Percentiles rank a stretch among this genome's conserved stretches.
These are phyloP conservation scores for Angophora floribunda DNA, from an alignment of 345 rosid genomes.

Conservation along the genomic window DNA sequence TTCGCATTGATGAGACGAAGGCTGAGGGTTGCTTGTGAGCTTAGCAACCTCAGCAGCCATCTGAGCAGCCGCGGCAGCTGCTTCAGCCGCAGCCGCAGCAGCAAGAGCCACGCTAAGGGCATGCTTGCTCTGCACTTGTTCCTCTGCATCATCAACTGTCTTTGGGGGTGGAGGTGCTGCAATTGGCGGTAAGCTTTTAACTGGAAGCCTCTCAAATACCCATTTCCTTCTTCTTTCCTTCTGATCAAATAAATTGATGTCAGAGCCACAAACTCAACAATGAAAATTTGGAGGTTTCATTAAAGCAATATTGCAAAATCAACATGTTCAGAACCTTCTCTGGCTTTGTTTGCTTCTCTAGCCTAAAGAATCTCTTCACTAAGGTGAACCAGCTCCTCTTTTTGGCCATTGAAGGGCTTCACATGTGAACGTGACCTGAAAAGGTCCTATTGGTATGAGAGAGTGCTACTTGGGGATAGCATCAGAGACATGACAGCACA, in stretches of 20 bases:
- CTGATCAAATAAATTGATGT: constrained; percentile 3
- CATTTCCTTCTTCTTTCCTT: constrained; percentile 65
- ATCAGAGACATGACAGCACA: not conserved
- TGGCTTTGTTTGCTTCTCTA: constrained; percentile 32
- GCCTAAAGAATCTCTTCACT: constrained; percentile 56
- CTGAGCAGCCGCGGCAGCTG: constrained; percentile 40
- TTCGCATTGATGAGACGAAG: constrained; percentile 7
- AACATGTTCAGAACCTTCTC: constrained; percentile 46
- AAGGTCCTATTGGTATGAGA: not conserved
- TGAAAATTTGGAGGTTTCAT: not conserved
- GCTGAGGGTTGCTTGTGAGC: constrained; percentile 19
- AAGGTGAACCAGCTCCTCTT: constrained; percentile 65
- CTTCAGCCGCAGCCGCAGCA: constrained; percentile 50
- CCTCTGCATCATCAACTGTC: constrained; percentile 3
- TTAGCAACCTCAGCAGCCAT: constrained; percentile 40
- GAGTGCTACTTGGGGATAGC: not conserved
- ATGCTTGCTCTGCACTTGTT: constrained; percentile 31
- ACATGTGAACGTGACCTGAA: not conserved
- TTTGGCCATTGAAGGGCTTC: constrained; percentile 41
- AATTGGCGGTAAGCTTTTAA: constrained; percentile 40
- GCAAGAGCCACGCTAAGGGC: constrained; percentile 37
- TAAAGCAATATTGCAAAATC: not conserved
- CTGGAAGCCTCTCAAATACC: constrained; percentile 50
- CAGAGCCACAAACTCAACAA: not conserved
- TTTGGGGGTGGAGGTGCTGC: constrained; percentile 30